Base-by-base conservation (phyloP, 768 basidiomycete genomes). In the Rhizopogon roseolus region DNA sequence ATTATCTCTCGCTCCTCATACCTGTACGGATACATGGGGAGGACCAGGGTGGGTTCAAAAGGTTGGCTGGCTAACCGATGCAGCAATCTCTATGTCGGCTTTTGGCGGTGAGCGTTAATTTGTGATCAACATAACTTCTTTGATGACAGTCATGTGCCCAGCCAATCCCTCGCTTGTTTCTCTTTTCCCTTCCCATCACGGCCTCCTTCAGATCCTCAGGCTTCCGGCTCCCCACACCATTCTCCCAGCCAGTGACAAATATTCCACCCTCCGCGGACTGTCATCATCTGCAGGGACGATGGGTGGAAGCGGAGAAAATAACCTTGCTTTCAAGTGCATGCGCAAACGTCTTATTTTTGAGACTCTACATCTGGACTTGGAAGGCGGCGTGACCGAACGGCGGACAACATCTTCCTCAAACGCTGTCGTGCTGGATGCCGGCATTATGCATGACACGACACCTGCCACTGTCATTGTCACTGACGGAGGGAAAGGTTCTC, bases 271-370 rank as follows among this genome's bases (percentile, higher is more conserved):
- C 42, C 86, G 96, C 10, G 94, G 93, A 11, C 73, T 96, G 45
- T 81, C 80, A 41, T 78, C 81, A 2, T 77, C 81, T 22, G 72
- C 76, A 16, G 71, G 66, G 36, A 72, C 73, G 3, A 73, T 71
- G 11, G 78, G 79, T 6, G 86, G 85, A 0, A 83, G 84, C n/a
- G 90, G 94, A 7, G 95, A 98, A 67, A 98, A 98, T 71, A 98
- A 98, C 62, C 78, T 99, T 7, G 93, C 89, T 11, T 99, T 98
- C 79, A 90, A 86, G 66, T 89, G 91, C 63, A 97, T 86, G 62
- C 77, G 95, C 61, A 93, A 90, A 65, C 75, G 93, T 48, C 77
- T 98, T 53, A 73, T 95, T 19, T 82, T 98, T 60, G 96, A 98
- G 73, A 98, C 93, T 25, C 73, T 98, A 54, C 93, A 96, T 69